Evolutionary conservation across 2,329 filamentous ascomycete species (phyloP), one percentile per base, ranked within the genome.

Genomic region (Trematosphaeria pertusa): DNA sequence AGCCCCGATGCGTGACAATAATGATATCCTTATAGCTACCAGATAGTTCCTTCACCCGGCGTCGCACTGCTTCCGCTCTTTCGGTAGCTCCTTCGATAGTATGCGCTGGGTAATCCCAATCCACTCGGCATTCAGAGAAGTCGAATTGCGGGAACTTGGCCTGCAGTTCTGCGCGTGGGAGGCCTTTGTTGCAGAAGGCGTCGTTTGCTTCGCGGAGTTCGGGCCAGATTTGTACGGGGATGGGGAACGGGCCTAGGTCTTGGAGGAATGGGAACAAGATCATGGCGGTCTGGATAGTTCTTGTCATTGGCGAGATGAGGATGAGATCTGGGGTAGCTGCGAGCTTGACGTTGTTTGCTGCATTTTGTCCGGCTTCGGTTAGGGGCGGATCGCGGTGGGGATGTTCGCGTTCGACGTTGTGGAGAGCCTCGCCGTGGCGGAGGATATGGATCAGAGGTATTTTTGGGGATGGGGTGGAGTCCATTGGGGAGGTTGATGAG

Each of bases 281-380:
- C 4, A 61, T 35, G 1, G 59, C 60, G 1, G 60, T 62, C 32
- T 64, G 49, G 11, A 64, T 49, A 3, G 59, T 59, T n/a, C 60
- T 52, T 9, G 52, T 62, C 52, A 62, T 59, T 20, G 59, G 57
- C 5, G 60, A 64, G 20, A 64, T 53, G 35, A 64, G 34, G 38
- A 64, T 49, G 3, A 64, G 30, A 19, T 62, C 52, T 17, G 60
- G 59, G 5, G 5, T 28, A 0, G 35, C 6, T 3, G 46, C 6
- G 6, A 56, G 37, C 7, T 42, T 41, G 19, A 56, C 52, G 10
- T 35, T 28, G 34, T 50, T 50, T 7, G 56, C 58, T 6, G 43
- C 43, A 12, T 33, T 21, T 3, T 54, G 38, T 3, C 59, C 56
- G 5, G 44, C 14, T 33, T 50, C 37, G 10, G 55, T 62, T n/a